Evolutionary conservation across 257 asterid species (phyloP), one percentile per base, ranked within the genome.

Genomic region (Fraxinus americana): DNA sequence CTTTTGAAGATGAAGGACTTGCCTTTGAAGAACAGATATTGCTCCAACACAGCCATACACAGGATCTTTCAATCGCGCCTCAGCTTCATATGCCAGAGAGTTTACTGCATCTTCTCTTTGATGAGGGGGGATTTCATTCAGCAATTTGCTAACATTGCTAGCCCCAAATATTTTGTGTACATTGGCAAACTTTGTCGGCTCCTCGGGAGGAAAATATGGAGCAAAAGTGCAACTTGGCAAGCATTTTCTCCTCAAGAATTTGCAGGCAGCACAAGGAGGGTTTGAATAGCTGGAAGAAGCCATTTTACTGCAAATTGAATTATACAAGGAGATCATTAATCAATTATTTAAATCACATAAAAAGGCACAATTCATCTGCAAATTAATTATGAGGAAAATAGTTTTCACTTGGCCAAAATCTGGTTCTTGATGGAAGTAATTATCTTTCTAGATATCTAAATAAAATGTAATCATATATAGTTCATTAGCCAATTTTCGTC

Each of bases 231-330:
- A 93, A 38, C 86, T 88, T 17, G 96, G 86, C 36, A 82, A 68
- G 85, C 98, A 93, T 76, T 89, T 93, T 35, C 97, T 76, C 76
- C 98, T 68, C 8, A 93, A 85, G 86, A 87, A 93, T 57, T 93
- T 93, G 89, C 98, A 92, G 73, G 97, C 98, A 4, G 98, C 98
- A 76, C 98, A 92, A 0, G 97, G 97, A 12, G 97, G 88, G 85
- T 86, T 90, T 71, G 91, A 87, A 67, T 86, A 83, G 82, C 78
- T 80, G 70, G 91, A 83, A 25, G 92, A 87, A 77, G 95, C 85
- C 94, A 86, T 83, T 43, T 75, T 59, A 70, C 23, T 59, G 77
- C 80, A 79, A 52, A 32, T 57, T 2, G 52, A 71, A 39, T 4
- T 34, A 4, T 34, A 4, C 3, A 34, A 34, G 36, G 36, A 34